phyloP scores from a whole-genome alignment of 2,329 filamentous ascomycete species.

The Epicoccum sorghinum region DNA sequence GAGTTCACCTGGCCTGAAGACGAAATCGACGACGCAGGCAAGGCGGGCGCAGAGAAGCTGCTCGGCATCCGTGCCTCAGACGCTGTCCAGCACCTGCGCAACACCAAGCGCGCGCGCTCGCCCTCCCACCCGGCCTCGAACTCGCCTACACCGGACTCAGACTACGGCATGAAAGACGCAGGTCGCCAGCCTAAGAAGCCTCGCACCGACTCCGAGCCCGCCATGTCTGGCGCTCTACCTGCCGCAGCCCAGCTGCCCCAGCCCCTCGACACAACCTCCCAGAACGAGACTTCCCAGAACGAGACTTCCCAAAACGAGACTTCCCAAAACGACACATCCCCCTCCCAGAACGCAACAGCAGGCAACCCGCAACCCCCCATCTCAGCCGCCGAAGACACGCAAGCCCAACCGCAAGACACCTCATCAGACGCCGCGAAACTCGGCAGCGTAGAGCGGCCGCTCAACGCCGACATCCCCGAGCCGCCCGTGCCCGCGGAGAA shows the following conservation, averaged over 20 bases:
- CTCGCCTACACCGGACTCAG: background rate
- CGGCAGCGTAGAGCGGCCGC: background rate
- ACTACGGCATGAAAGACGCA: conserved; percentile 11
- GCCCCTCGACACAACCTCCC: background rate
- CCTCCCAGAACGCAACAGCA: background rate
- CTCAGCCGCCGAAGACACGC: background rate
- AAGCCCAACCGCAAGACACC: background rate
- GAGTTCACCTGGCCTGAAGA: conserved; percentile 78
- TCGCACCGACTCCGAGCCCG: conserved; percentile 36
- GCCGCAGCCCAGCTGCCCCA: background rate
- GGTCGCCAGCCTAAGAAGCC: conserved; percentile 33
- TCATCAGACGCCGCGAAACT: background rate
- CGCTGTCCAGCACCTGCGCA: conserved; percentile 37
- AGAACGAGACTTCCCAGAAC: no score
- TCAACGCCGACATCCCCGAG: conserved; percentile 11
- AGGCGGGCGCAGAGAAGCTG: conserved; percentile 74
- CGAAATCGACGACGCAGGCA: conserved; percentile 77
- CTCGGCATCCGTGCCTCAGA: conserved; percentile 49
- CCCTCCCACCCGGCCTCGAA: conserved; percentile 16
- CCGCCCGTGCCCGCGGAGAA: conserved; percentile 11
- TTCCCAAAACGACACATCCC: no score
- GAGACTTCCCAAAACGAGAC: no score
- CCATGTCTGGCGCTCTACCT: conserved; percentile 43
- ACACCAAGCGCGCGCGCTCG: conserved; percentile 30
- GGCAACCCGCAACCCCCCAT: background rate